Evolutionary conservation across 805 yeast genomes (phyloP), one percentile per base, ranked within the genome.

Genomic region (Gaillardinia entomophila): DNA sequence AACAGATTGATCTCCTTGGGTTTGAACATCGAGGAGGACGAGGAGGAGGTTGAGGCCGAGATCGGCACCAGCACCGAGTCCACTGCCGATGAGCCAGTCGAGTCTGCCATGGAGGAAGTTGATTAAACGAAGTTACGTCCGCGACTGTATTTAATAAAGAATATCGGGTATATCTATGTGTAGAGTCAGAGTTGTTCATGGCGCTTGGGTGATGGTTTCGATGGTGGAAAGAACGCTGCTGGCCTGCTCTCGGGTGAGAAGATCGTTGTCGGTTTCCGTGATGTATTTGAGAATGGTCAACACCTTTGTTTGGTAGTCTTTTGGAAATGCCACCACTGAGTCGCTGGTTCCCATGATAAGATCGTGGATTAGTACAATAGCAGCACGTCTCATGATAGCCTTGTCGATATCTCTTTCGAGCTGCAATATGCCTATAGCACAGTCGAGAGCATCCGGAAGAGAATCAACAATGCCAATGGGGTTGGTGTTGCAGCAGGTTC

Each of bases 51-150:
- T 33, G 62, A 50, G 34, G 66, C 55, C 33, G 68, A 71, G 42
- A 67, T 71, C 46, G 80, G 69, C 47, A 75, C 70, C 46, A 66
- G 71, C 41, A 43, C 51, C 26, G 55, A 62, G 36, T 66, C 75
- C 42, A 60, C 71, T 28, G 64, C 73, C 43, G 75, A 73, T 44
- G 89, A 77, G 54, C 79, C 77, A 41, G 78, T 80, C 55, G 96
- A 87, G 73, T 81, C 94, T 45, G 95, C 88, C 59, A 92, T 90
- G 98, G 98, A 90, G 78, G 98, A 90, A 75, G 97, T 90, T 66
- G 98, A 90, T 71, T 90, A 84, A 49, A 45, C 38, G 45, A 38
- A 36, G 36, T 43, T 19, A 19, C 22, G 22, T 19, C 22, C 22
- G 6, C 10, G 22, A 10, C 6, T 19, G 22, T 19, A 19, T 19